Conservation (phyloP, 2,329 filamentous ascomycete genomes). For the Scopulariopsis brevicaulis region DNA sequence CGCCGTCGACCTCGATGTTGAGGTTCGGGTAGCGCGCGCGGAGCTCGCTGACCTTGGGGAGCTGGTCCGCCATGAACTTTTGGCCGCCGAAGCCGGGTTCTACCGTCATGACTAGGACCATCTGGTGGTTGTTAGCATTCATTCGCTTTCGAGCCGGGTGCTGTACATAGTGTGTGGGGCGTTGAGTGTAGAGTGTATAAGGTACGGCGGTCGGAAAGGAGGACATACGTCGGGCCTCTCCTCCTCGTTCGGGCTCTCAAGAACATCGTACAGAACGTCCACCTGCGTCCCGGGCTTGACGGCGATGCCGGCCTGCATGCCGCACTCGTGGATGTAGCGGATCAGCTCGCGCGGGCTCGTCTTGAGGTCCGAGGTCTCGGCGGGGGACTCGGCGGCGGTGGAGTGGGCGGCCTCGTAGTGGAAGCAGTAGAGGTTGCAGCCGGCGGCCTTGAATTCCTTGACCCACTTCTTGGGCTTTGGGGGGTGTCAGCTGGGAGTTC, state of each 20-base stretch:
- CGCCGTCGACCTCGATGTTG: slow-evolving; percentile 96
- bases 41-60: slow-evolving; percentile 84
- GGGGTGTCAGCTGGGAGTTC: not conserved
- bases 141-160: no score
- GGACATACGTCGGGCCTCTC: slow-evolving; percentile 78
- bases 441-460: slow-evolving; percentile 83
- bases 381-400: slow-evolving; percentile 71
- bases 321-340: slow-evolving; percentile 77
- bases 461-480: slow-evolving; percentile 92
- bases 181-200: not conserved
- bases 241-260: slow-evolving; percentile 59
- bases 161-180: not conserved
- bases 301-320: slow-evolving; percentile 85
- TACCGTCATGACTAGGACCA: slow-evolving; percentile 98
- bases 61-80: slow-evolving; percentile 94
- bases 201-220: not conserved
- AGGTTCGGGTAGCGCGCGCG: slow-evolving; percentile 77
- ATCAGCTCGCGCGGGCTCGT: slow-evolving; percentile 81
- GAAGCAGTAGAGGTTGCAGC: slow-evolving; percentile 99
- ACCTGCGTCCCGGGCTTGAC: slow-evolving; percentile 89
- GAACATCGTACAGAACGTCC: slow-evolving; percentile 82
- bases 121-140: slow-evolving; percentile 40
- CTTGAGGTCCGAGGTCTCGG: slow-evolving; percentile 53
- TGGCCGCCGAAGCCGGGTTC: slow-evolving; percentile 95
- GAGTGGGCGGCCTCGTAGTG: slow-evolving; percentile 96